Percentiles rank a stretch among this genome's conserved stretches.
phyloP scores from a whole-genome alignment of 2,329 filamentous ascomycete genomes.

The Fusarium sp. region DNA sequence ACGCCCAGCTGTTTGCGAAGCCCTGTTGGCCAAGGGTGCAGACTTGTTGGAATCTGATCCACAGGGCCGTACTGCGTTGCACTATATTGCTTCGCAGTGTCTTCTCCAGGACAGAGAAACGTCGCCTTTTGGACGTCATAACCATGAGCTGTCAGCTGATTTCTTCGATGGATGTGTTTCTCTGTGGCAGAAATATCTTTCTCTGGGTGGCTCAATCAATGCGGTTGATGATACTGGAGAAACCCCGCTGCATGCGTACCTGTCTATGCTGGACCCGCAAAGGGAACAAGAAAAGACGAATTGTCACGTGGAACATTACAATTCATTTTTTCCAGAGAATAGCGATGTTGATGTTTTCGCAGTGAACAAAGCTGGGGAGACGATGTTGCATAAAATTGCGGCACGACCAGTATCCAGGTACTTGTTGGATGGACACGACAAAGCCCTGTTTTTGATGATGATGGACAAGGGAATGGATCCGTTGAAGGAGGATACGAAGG shows the following conservation, averaged over 20 bases:
- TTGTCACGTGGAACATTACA: constrained; percentile 31
- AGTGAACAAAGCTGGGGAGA: constrained; percentile 30
- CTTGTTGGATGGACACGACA: constrained; percentile 21
- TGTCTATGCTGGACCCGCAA: constrained; percentile 2
- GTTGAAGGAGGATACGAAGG: constrained; percentile 34
- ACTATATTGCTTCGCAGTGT: constrained; percentile 34
- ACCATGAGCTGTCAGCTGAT: background rate
- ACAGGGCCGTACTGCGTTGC: constrained; percentile 25
- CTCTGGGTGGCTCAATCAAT: constrained; percentile 30
- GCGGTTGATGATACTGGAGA: constrained; percentile 24
- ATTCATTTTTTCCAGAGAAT: constrained; percentile 24
- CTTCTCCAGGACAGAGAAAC: background rate
- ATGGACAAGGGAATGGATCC: constrained; percentile 37
- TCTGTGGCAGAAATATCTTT: constrained; percentile 22
- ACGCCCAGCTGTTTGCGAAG: constrained; percentile 30
- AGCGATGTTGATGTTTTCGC: constrained; percentile 29
- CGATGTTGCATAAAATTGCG: constrained; percentile 31
- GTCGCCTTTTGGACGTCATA: background rate
- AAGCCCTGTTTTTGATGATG: constrained; percentile 28
- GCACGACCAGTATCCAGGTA: background rate
- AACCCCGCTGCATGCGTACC: constrained; percentile 26
- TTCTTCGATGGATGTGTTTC: constrained; percentile 17
- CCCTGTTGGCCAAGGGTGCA: constrained; percentile 29
- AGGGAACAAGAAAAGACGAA: background rate
- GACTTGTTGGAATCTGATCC: constrained; percentile 26